phyloP scores from a whole-genome alignment of 805 yeast species.

The Candida saitoana region DNA sequence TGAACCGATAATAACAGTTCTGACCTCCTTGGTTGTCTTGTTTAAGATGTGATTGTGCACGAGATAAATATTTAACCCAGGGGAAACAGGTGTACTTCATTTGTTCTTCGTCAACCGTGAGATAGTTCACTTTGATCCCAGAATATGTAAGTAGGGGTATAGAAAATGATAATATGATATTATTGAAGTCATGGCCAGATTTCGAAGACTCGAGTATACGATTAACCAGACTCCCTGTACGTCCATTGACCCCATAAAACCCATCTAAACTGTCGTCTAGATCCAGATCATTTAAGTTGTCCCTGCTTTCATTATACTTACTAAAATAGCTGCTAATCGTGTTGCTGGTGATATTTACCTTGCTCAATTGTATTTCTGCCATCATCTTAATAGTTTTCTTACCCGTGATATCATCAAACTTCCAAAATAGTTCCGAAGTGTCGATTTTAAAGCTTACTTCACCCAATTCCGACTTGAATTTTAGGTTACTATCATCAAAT shows the following conservation, averaged over 20 bases:
- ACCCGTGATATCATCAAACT: slow-evolving; percentile 63
- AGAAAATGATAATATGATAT: slow-evolving; percentile 26
- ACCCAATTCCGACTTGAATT: slow-evolving; percentile 71
- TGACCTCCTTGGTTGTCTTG: slow-evolving; percentile 1
- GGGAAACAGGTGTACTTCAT: slow-evolving; percentile 68
- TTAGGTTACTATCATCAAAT: slow-evolving; percentile 36
- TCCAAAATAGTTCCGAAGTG: slow-evolving; percentile 68
- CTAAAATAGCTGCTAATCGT: slow-evolving; percentile 5
- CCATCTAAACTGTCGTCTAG: slow-evolving; percentile 26
- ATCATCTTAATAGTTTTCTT: slow-evolving; percentile 50
- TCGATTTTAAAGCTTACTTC: slow-evolving; percentile 69
- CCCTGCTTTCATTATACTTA: background rate
- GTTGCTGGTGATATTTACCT: slow-evolving; percentile 3
- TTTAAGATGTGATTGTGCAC: slow-evolving; percentile 7
- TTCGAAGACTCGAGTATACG: slow-evolving; percentile 11
- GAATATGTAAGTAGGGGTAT: slow-evolving; percentile 55
- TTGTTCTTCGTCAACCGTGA: slow-evolving; percentile 61
- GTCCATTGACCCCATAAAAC: slow-evolving; percentile 36
- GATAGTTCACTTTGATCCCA: slow-evolving; percentile 61
- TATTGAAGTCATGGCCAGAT: slow-evolving; percentile 15
- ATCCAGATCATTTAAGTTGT: slow-evolving; percentile 11
- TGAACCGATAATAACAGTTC: slow-evolving; percentile 19
- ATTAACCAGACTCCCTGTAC: slow-evolving; percentile 23
- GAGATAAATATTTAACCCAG: slow-evolving; percentile 63
- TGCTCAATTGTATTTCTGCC: slow-evolving; percentile 41